These are phyloP conservation scores for Elongisporangium anandrum DNA, from an alignment of 352 stramenopile genomes.

Conservation along the genomic window DNA sequence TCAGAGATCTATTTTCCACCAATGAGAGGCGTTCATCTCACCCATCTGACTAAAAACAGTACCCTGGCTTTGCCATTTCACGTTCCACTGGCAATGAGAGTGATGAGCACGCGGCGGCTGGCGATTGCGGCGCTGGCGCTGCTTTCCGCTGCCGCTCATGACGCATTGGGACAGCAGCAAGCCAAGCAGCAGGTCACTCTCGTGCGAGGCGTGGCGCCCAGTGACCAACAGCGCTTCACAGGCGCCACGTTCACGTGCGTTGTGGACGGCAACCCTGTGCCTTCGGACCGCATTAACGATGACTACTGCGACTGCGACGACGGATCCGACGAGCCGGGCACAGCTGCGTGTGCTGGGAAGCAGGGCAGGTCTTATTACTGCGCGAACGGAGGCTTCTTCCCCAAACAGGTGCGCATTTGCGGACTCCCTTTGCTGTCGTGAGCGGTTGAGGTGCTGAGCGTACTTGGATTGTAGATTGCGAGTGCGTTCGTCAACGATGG, in stretches of 20 bases:
- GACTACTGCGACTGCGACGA: conserved; percentile 93
- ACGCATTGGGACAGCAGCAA: neutral
- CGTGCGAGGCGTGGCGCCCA: conserved; percentile 38
- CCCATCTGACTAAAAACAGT: conserved; percentile 7
- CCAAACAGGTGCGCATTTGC: conserved; percentile 36
- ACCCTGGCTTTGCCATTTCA: conserved; percentile 4
- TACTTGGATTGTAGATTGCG: conserved; percentile 1
- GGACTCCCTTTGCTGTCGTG: neutral
- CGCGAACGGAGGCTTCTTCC: conserved; percentile 57
- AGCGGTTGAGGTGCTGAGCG: neutral
- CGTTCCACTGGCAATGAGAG: conserved; percentile 6
- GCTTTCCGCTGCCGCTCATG: neutral
- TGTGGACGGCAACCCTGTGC: conserved; percentile 29
- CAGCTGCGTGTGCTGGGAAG: conserved; percentile 54
- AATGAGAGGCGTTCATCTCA: neutral
- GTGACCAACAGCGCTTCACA: conserved; percentile 21
- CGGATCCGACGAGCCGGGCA: conserved; percentile 87
- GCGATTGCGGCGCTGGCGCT: conserved; percentile 6
- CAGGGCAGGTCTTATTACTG: conserved; percentile 52
- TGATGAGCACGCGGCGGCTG: neutral
- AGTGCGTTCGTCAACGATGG: conserved; percentile 84
- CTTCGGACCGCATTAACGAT: conserved; percentile 78
- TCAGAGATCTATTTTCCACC: conserved; percentile 3
- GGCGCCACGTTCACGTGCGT: conserved; percentile 22
- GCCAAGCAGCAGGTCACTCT: neutral